Percentiles rank a stretch among this genome's conserved stretches.
Conservation (phyloP, 352 stramenopile species). For the Globisporangium lucens region DNA sequence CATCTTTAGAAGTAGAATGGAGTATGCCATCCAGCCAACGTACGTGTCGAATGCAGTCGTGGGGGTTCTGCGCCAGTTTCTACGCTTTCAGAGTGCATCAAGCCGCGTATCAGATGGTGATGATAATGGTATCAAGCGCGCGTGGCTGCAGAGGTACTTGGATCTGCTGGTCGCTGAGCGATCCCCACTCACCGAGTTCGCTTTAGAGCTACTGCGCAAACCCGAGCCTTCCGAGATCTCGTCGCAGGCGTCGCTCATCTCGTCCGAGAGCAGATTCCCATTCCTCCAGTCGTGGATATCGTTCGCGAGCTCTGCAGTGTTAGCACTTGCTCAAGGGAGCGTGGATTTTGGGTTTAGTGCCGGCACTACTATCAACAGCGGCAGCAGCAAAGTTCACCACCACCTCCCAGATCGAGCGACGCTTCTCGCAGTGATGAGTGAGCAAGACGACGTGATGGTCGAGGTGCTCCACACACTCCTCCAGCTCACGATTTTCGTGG, state of each 20-base stretch:
- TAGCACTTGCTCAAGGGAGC: conserved; percentile 14
- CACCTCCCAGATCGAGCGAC: conserved; percentile 17
- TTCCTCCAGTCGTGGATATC: conserved; percentile 64
- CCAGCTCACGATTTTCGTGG: conserved; percentile 17
- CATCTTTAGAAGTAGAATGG: conserved; percentile 14
- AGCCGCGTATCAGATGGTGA: neutral
- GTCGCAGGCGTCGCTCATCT: conserved; percentile 39
- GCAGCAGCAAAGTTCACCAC: neutral
- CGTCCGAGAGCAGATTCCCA: conserved; percentile 30
- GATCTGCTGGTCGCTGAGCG: conserved; percentile 16
- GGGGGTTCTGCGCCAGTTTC: conserved; percentile 30
- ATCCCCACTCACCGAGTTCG: conserved; percentile 28
- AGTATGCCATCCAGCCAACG: conserved; percentile 29
- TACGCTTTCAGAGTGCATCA: conserved; percentile 16
- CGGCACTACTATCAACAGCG: neutral
- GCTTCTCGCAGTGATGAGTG: conserved; percentile 50
- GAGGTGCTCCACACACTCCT: conserved; percentile 51
- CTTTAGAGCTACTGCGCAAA: conserved; percentile 24
- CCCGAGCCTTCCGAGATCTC: conserved; percentile 16
- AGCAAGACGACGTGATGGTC: conserved; percentile 73
- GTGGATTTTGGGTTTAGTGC: neutral
- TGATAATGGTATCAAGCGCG: conserved; percentile 1
- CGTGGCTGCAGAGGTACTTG: conserved; percentile 27
- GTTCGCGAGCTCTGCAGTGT: conserved; percentile 25
- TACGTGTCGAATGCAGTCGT: conserved; percentile 48